Base-by-base conservation (phyloP, 495 filamentous ascomycete genomes). In the Lichina pygmaea region DNA sequence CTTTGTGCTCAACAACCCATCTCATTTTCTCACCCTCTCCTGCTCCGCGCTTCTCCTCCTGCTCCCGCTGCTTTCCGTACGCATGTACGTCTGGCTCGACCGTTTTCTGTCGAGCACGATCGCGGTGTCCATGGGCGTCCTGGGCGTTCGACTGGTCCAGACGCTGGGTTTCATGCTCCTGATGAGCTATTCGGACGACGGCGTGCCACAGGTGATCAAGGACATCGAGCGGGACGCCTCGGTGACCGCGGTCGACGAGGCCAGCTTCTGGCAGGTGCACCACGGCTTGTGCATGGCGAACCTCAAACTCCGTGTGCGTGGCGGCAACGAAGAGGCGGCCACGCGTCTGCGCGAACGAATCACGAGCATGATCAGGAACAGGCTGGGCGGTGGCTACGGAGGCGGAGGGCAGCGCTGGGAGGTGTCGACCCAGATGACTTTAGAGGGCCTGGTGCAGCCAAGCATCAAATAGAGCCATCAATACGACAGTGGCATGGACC, bases 231-330 rank as follows among this genome's bases (percentile, higher is more conserved):
- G 72, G 7, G 85, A 93, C 46, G 75, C 75, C 7, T 66, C 68
- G 33, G 73, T 97, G 7, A 71, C 68, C 33, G 66, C 66, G 1
- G 72, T 97, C 44, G 81, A 91, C 45, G 86, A 93, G 55, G 86
- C 84, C 1, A 69, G 79, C 53, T 92, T 97, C 61, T 97, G 89
- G 89, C 89, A 97, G 63, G 91, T 94, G 15, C 89, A 97, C 59
- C 93, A 95, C 56, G 86, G 89, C 3, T 64, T 94, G 37, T 89
- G 81, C 54, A 92, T 93, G 79, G 89, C 89, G 10, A 93, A 86
- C 51, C 54, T 97, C 49, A 93, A 86, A 61, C 54, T 97, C 12
- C 66, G 75, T 33, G 69, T 85, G 0, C 60, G 62, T 40, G 70
- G 69, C 11, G 56, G 59, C 32, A 72, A 74, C 15, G 79, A 81